Percentiles rank a stretch among this genome's conserved stretches.
Conservation (phyloP, 75 land plant genomes). For the Selaginella tamariscina region DNA sequence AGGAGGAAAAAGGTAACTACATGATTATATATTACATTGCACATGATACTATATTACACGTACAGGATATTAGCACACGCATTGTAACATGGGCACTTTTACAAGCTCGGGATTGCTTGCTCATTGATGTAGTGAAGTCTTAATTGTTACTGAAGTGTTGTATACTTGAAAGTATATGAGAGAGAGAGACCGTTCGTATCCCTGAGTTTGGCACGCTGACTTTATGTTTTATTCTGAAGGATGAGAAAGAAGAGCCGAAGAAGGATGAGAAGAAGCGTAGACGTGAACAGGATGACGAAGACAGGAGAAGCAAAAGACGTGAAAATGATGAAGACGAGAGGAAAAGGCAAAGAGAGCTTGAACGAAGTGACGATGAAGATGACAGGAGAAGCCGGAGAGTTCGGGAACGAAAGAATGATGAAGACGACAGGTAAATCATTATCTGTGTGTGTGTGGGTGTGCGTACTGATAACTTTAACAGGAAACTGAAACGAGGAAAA, state of each 20-base stretch:
- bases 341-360: neutral
- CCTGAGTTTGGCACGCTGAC: no score
- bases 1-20: neutral
- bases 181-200: neutral
- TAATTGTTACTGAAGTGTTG: no score
- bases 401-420: conserved; percentile 10
- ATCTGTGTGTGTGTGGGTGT: neutral
- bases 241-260: neutral
- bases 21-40: neutral
- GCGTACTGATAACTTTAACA: neutral
- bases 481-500: conserved; percentile 15
- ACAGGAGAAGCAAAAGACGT: neutral
- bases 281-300: neutral
- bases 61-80: no score
- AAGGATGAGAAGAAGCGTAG: neutral
- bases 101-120: no score
- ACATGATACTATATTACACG: no score
- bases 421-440: neutral
- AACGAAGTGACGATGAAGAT: conserved; percentile 5
- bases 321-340: neutral
- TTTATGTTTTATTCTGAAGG: no score
- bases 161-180: neutral
- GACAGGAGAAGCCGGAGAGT: conserved; percentile 14
- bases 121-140: no score
- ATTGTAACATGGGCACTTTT: no score